These are phyloP conservation scores for Penicillium concentricum DNA, from an alignment of 2,329 filamentous ascomycete species.

Conservation along the genomic window DNA sequence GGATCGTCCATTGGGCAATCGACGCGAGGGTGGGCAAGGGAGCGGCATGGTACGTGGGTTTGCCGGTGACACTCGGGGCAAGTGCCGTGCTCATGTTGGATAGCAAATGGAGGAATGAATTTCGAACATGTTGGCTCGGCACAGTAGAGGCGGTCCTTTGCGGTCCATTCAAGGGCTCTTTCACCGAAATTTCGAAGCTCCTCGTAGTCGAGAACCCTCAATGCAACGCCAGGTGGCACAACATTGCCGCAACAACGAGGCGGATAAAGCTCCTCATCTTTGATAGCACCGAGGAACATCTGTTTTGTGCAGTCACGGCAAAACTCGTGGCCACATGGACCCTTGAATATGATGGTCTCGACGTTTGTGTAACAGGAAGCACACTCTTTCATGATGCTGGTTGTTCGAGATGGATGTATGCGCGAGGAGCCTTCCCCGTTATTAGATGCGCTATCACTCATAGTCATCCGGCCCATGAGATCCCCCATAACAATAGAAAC, in stretches of 20 bases:
- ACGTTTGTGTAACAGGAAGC: constrained; percentile 1
- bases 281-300: constrained; percentile 15
- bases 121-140: constrained; percentile 18
- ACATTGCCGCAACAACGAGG: constrained; percentile 18
- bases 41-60: constrained; percentile 18
- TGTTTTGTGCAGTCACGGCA: constrained; percentile 7
- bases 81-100: constrained; percentile 10
- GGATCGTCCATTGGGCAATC: constrained; percentile 17
- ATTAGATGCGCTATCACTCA: neutral
- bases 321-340: neutral
- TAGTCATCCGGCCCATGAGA: neutral
- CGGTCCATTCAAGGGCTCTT: constrained; percentile 14
- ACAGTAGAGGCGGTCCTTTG: constrained; percentile 20
- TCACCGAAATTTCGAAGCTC: constrained; percentile 14
- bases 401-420: neutral
- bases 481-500: constrained; percentile 4
- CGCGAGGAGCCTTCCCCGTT: constrained; percentile 1
- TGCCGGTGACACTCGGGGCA: constrained; percentile 12
- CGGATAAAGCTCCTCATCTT: constrained; percentile 19
- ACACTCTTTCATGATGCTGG: neutral
- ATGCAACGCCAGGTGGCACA: constrained; percentile 1
- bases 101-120: constrained; percentile 17
- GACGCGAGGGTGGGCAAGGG: constrained; percentile 14
- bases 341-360: neutral
- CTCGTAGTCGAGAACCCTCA: constrained; percentile 5